Conservation (phyloP, 345 rosid genomes). For the Populus ilicifolia region DNA sequence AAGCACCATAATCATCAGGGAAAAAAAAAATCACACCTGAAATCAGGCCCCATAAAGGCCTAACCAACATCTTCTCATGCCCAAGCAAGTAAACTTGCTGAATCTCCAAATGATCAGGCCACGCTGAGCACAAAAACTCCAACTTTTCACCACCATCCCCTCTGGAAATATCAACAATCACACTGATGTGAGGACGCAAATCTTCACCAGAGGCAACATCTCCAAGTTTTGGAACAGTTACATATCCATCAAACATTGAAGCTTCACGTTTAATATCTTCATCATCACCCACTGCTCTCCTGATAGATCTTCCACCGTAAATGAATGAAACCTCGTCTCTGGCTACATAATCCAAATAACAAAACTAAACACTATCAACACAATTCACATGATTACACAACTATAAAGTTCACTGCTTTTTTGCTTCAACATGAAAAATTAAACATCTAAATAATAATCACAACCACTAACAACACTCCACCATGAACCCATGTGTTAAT, state of each 20-base stretch:
- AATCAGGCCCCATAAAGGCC: constrained; percentile 65
- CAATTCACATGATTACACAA: background rate
- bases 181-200: constrained; percentile 50
- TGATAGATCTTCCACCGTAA: constrained; percentile 49
- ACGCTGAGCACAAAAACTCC: constrained; percentile 60
- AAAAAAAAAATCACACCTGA: constrained; percentile 31
- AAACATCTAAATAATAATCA: background rate
- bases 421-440: background rate
- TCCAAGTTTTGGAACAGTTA: constrained; percentile 36
- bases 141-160: constrained; percentile 32
- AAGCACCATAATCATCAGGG: background rate
- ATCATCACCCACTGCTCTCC: constrained; percentile 48
- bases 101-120: constrained; percentile 63
- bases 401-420: background rate
- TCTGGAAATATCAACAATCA: constrained; percentile 52
- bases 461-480: background rate
- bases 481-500: background rate
- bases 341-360: constrained; percentile 35
- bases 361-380: background rate
- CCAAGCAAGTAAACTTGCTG: constrained; percentile 46
- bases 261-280: constrained; percentile 56
- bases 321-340: constrained; percentile 45
- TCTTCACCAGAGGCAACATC: constrained; percentile 48
- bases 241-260: constrained; percentile 66
- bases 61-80: constrained; percentile 25